A percentile compares a stretch with the other conserved stretches of the same genome.
phyloP scores from a whole-genome alignment of 2,329 filamentous ascomycete species.

The Colletotrichum plurivorum region DNA sequence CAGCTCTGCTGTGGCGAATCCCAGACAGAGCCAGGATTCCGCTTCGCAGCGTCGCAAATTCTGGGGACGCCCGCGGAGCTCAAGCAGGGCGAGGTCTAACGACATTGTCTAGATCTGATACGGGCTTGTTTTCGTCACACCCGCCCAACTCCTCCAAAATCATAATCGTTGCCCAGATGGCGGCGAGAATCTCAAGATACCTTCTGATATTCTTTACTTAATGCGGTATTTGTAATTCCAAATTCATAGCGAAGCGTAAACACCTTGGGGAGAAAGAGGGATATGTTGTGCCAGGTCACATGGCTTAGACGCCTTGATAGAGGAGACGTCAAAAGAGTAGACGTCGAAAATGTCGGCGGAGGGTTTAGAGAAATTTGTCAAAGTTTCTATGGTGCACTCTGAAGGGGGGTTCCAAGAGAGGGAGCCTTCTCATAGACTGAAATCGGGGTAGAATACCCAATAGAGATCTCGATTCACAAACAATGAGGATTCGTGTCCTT shows the following conservation, averaged over 20 bases:
- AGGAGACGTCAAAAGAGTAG: background rate
- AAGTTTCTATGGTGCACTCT: background rate
- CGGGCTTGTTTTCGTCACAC: background rate
- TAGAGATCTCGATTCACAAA: conserved; percentile 35
- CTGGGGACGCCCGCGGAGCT: conserved; percentile 33
- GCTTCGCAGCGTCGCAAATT: conserved; percentile 32
- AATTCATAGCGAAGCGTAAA: conserved; percentile 21
- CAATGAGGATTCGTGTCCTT: background rate
- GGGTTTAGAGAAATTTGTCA: conserved; percentile 11
- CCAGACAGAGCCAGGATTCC: conserved; percentile 27
- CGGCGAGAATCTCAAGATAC: background rate
- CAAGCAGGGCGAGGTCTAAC: conserved; percentile 10
- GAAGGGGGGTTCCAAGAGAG: background rate
- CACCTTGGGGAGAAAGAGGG: no score
- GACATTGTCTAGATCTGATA: conserved; percentile 23
- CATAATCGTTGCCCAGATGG: background rate
- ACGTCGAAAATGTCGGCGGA: background rate
- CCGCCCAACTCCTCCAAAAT: background rate
- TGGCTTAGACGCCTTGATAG: background rate
- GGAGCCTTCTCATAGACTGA: conserved; percentile 3
- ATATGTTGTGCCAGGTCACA: background rate
- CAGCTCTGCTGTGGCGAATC: conserved; percentile 13
- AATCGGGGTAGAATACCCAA: conserved; percentile 39
- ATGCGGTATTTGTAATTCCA: conserved; percentile 28
- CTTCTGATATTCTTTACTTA: conserved; percentile 15